These are phyloP conservation scores for Anisogramma anomala DNA, from an alignment of 2,329 filamentous ascomycete genomes.

Conservation along the genomic window DNA sequence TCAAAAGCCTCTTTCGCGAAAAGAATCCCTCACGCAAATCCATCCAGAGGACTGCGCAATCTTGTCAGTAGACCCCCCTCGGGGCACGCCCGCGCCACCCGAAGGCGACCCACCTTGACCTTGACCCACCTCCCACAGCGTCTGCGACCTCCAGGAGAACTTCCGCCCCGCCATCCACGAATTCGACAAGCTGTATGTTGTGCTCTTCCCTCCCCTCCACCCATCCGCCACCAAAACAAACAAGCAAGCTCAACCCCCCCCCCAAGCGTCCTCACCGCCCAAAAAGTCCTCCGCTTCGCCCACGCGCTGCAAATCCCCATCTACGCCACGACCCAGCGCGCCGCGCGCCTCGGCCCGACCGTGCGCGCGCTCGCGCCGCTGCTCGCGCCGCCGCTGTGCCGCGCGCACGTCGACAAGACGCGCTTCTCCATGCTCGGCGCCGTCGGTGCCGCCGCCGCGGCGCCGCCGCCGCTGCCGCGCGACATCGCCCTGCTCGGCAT, in stretches of 20 bases:
- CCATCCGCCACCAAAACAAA: not conserved
- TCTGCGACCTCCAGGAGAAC: constrained; percentile 93
- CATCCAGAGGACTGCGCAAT: too few relatives aligned
- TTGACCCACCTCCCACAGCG: constrained; percentile 41
- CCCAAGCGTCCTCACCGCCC: constrained; percentile 49
- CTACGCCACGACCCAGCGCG: constrained; percentile 77
- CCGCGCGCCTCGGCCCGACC: constrained; percentile 65
- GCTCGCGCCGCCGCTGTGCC: constrained; percentile 35
- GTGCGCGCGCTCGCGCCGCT: constrained; percentile 56
- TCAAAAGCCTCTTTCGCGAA: too few relatives aligned
- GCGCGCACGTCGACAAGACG: constrained; percentile 64
- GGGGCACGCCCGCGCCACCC: too few relatives aligned
- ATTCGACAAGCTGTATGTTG: constrained; percentile 64
- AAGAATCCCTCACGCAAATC: too few relatives aligned
- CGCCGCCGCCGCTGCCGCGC: constrained; percentile 20
- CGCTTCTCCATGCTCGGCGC: constrained; percentile 80
- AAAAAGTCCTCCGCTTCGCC: constrained; percentile 57
- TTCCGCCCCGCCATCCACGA: constrained; percentile 75
- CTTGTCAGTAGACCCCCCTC: too few relatives aligned
- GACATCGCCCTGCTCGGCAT: constrained; percentile 78
- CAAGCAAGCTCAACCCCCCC: not conserved
- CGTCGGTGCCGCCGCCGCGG: constrained; percentile 38
- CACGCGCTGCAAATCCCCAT: constrained; percentile 62
- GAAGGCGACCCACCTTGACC: too few relatives aligned
- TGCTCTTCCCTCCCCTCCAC: not conserved